Conservation (phyloP, 345 rosid species). For the Turritis glabra region DNA sequence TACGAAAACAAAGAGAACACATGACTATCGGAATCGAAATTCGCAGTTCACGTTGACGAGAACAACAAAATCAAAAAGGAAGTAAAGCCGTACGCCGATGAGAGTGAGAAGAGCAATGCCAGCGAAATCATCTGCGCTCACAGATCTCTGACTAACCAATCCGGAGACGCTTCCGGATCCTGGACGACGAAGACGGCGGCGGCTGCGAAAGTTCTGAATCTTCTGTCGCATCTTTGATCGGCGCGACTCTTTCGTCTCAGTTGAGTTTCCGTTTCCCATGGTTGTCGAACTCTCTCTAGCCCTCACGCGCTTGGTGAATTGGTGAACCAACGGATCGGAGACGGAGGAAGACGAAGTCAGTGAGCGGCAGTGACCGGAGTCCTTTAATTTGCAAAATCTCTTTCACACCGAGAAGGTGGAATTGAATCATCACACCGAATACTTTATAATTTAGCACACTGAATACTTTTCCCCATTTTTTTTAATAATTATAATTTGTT, state of each 20-base stretch:
- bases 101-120: slow-evolving; percentile 91
- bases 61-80: neutral
- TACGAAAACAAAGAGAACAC: neutral
- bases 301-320: neutral
- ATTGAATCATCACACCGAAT: neutral
- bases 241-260: slow-evolving; percentile 42
- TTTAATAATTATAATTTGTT: neutral
- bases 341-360: slow-evolving; percentile 13
- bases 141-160: slow-evolving; percentile 38
- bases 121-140: slow-evolving; percentile 66
- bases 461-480: neutral
- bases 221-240: slow-evolving; percentile 48
- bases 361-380: slow-evolving; percentile 12
- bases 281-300: neutral
- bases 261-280: slow-evolving; percentile 41
- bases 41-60: neutral
- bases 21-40: slow-evolving; percentile 1
- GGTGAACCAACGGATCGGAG: neutral
- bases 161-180: slow-evolving; percentile 37
- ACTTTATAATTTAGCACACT: neutral
- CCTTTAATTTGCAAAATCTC: neutral
- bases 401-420: neutral
- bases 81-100: slow-evolving; percentile 46
- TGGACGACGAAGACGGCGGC: slow-evolving; percentile 32
- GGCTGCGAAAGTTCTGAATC: slow-evolving; percentile 49